Base-by-base conservation (phyloP, 305 asterid genomes). In the Nicotiana rustica region DNA sequence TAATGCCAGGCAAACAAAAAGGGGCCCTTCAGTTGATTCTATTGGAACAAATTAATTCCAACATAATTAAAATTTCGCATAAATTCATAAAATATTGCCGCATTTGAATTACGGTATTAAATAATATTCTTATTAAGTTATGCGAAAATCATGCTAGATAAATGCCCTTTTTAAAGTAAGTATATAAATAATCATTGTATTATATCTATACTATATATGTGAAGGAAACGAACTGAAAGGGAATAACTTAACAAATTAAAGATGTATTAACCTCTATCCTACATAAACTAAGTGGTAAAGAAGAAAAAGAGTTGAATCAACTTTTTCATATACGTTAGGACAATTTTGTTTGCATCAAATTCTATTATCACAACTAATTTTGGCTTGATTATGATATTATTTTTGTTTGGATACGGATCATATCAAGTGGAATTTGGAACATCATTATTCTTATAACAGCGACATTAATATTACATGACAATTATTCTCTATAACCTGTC, bases 351-450 rank as follows among this genome's bases (percentile, higher is more conserved):
- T 25, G 41, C 29, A 64, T 75, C 67, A 6, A 82, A 10, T 15
- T 21, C 7, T 21, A 61, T 62, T 41, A 71, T 31, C 67, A 57
- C 7, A 60, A 38, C 76, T 67, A 67, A 64, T 59, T 82, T 82
- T 78, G 81, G 82, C 56, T 44, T 82, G 68, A 64, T 59, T 69
- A 73, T 47, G 65, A 52, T 21, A 31, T 79, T 85, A 49, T 79
- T 85, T 84, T 69, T 81, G 83, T 66, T 18, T 82, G 49, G 56
- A 52, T 80, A 85, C 36, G 5, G 67, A 84, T 86, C 83, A 38
- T 82, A 67, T 77, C 77, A 82, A 77, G 60, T 82, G 77, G 77
- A 47, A 56, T 55, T 76, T 76, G 31, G 80, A 76, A 55, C 31
- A 15, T 25, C 33, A 15, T 75, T 75, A 25, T 75, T 52, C 67